Conservation (phyloP, 1,139 yeast species). For the Suhomyces yuchorum region DNA sequence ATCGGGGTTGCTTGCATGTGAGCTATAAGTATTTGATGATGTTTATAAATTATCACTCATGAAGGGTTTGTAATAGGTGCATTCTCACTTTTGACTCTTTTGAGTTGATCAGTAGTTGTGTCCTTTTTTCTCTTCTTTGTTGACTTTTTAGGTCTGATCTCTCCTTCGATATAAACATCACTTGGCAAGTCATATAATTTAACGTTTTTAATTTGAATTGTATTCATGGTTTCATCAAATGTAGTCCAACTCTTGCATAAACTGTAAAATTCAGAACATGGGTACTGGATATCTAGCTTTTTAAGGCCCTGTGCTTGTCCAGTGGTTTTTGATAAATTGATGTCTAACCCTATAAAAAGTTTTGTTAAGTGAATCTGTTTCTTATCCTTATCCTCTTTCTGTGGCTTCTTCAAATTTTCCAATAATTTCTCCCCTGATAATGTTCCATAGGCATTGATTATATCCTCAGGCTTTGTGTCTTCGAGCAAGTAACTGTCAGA, state of each 20-base stretch:
- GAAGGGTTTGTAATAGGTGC: background rate
- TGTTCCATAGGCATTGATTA: conserved; percentile 59
- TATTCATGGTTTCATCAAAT: conserved; percentile 62
- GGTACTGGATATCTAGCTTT: conserved; percentile 83
- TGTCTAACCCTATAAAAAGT: conserved; percentile 76
- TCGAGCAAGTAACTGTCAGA: conserved; percentile 55
- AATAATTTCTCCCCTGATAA: conserved; percentile 42
- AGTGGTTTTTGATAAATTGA: conserved; percentile 48
- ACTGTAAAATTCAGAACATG: conserved; percentile 85
- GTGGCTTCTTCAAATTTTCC: conserved; percentile 14
- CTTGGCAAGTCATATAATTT: conserved; percentile 80
- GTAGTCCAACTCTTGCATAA: conserved; percentile 74
- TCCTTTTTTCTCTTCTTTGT: conserved; percentile 33
- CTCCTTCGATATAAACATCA: conserved; percentile 82
- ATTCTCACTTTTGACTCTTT: conserved; percentile 19
- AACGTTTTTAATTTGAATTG: conserved; percentile 72
- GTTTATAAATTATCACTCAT: background rate
- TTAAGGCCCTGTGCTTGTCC: conserved; percentile 45
- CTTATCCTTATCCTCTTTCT: conserved; percentile 28
- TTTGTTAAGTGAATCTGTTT: conserved; percentile 64
- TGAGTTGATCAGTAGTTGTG: conserved; percentile 17
- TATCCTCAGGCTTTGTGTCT: conserved; percentile 54
- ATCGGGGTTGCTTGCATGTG: background rate
- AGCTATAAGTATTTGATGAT: too few relatives aligned
- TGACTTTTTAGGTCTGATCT: conserved; percentile 64